A percentile compares a stretch with the other conserved stretches of the same genome.
Conservation (phyloP, 2,329 filamentous ascomycete genomes). For the Pseudogymnoascus sp. region DNA sequence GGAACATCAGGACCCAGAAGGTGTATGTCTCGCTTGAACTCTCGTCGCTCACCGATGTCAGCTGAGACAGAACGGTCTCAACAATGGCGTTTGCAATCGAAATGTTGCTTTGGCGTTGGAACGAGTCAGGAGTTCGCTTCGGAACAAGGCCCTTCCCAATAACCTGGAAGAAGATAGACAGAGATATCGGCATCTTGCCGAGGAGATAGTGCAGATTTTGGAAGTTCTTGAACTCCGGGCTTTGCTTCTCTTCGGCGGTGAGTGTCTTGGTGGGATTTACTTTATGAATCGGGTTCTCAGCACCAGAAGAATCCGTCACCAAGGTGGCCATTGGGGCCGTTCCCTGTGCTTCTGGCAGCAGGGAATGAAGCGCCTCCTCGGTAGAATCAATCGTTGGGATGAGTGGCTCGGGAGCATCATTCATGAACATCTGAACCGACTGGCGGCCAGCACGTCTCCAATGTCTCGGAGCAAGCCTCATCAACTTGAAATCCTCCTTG, state of each 20-base stretch:
- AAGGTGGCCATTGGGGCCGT: constrained; percentile 6
- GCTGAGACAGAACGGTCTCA: constrained; percentile 59
- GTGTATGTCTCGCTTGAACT: constrained; percentile 60
- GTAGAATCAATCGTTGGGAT: constrained; percentile 14
- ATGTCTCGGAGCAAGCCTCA: constrained; percentile 63
- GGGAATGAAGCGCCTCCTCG: constrained; percentile 25
- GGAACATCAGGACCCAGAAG: constrained; percentile 76
- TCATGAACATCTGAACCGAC: not conserved
- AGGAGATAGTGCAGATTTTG: constrained; percentile 70
- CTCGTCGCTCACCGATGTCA: constrained; percentile 39
- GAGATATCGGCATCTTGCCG: constrained; percentile 68
- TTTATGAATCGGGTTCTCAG: constrained; percentile 8
- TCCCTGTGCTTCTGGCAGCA: constrained; percentile 14
- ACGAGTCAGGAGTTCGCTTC: constrained; percentile 64
- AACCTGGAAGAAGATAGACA: constrained; percentile 79
- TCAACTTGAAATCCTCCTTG: constrained; percentile 75
- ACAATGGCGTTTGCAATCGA: constrained; percentile 61
- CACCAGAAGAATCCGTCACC: constrained; percentile 2
- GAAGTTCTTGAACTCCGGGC: constrained; percentile 61
- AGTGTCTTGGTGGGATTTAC: not conserved
- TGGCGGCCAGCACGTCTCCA: constrained; percentile 38
- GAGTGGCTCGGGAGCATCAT: not conserved
- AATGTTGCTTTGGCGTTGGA: constrained; percentile 45
- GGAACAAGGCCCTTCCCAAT: constrained; percentile 75
- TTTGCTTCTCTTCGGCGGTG: not conserved